Base-by-base conservation (phyloP, 371 early-diverging fungal species). In the Ordospora pajunii region DNA sequence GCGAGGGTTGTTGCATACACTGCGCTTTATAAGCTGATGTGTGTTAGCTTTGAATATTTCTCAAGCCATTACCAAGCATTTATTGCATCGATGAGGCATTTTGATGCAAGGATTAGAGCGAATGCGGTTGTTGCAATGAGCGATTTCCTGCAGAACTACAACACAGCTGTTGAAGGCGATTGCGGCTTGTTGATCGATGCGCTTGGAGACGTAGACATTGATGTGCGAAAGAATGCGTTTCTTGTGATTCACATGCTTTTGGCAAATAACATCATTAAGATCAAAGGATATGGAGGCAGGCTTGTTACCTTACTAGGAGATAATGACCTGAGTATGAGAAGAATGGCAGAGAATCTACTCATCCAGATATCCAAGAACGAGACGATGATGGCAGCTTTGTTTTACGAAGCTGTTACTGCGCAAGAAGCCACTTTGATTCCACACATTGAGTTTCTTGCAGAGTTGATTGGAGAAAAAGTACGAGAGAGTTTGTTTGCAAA, bases 81-180 rank as follows among this genome's bases (percentile, higher is more conserved):
- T 54, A 14, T 58, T 19, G 17, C 21, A 19, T 51, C 62, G 37
- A 62, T 80, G 42, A 67, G 9, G 14, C 46, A 67, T 51, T 5
- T 11, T 0, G 32, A 45, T 58, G 7, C 46, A 10, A 52, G 63
- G n/a, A 67, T 76, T 17, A 37, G 68, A 63, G 69, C 54, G 7
- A 80, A 76, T 69, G 48, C 76, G 14, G 25, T 76, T 21, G 48
- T 70, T 64, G 25, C 75, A 10, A 48, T 80, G 46, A 48, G 70
- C 1, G 80, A 80, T 69, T 73, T 76, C 45, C 37, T 80, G 10
- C 27, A 72, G 23, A 70, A 19, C 46, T 80, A 76, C 46, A 76
- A 72, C 53, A 54, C 71, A 12, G 12, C 66, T 17, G 40, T 76
- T 37, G 77, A 80, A 40, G 23, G 32, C 12, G 25, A 69, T 23